Conservation (phyloP, 2,329 filamentous ascomycete genomes). For the Penicillium sp. region DNA sequence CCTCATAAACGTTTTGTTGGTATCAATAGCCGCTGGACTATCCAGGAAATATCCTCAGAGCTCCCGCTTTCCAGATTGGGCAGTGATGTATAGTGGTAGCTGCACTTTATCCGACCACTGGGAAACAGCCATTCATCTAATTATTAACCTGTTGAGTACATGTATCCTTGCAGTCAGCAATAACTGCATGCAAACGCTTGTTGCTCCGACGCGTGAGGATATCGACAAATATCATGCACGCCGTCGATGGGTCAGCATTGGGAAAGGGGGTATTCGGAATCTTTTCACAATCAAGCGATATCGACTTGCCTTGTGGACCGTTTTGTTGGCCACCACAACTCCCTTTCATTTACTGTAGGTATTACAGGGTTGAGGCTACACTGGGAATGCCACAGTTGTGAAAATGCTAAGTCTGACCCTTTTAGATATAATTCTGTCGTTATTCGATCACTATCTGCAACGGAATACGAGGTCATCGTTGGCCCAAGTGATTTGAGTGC, state of each 20-base stretch:
- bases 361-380: too few relatives aligned
- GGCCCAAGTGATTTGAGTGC: slow-evolving; percentile 6
- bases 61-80: background rate
- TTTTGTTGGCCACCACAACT: slow-evolving; percentile 15
- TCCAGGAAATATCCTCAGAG: background rate
- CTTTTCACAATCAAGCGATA: slow-evolving; percentile 35
- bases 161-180: slow-evolving; percentile 53
- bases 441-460: background rate
- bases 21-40: background rate
- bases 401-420: too few relatives aligned
- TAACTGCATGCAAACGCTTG: slow-evolving; percentile 58
- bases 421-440: slow-evolving; percentile 8
- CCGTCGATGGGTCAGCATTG: slow-evolving; percentile 50
- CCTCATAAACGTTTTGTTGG: background rate
- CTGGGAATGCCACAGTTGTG: too few relatives aligned
- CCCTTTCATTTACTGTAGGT: slow-evolving; percentile 27
- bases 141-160: slow-evolving; percentile 55
- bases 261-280: slow-evolving; percentile 40
- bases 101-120: slow-evolving; percentile 12
- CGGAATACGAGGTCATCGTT: background rate
- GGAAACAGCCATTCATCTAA: slow-evolving; percentile 43
- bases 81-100: slow-evolving; percentile 7
- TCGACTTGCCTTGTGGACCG: slow-evolving; percentile 17
- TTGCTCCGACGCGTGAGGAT: slow-evolving; percentile 54
- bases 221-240: slow-evolving; percentile 52